Conservation (phyloP, 805 yeast genomes). For the Candida manassasensis region DNA sequence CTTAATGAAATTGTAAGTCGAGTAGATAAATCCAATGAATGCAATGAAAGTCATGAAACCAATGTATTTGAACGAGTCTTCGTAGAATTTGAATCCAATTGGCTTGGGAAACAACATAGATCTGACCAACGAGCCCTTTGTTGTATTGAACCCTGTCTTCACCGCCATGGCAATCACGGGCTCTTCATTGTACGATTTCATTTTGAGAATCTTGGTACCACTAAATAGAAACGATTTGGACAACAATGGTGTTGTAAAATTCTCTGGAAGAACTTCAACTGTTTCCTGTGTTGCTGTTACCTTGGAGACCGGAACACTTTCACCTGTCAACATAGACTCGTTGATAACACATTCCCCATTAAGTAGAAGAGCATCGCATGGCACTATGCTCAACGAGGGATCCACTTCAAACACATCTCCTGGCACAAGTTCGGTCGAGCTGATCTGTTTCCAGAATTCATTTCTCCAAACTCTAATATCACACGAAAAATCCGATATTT, state of each 20-base stretch:
- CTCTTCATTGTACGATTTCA: conserved; percentile 64
- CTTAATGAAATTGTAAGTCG: conserved; percentile 76
- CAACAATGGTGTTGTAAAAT: conserved; percentile 59
- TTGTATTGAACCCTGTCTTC: conserved; percentile 90
- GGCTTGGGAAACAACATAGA: conserved; percentile 98
- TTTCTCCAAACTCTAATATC: conserved; percentile 87
- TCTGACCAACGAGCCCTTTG: conserved; percentile 89
- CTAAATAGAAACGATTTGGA: conserved; percentile 75
- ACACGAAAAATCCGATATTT: conserved; percentile 69
- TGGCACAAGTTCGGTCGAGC: conserved; percentile 80
- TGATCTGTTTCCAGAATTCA: conserved; percentile 83
- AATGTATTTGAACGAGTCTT: conserved; percentile 92
- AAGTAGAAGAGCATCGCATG: conserved; percentile 83
- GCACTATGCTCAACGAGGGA: conserved; percentile 66
- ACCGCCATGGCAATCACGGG: conserved; percentile 85
- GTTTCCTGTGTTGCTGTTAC: conserved; percentile 59
- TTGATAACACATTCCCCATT: conserved; percentile 96
- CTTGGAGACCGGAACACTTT: conserved; percentile 94
- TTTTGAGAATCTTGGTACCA: conserved; percentile 87
- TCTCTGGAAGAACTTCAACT: conserved; percentile 51
- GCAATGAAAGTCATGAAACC: conserved; percentile 93
- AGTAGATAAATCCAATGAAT: conserved; percentile 71
- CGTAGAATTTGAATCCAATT: conserved; percentile 84
- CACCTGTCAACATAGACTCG: conserved; percentile 98
- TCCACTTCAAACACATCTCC: conserved; percentile 95